Conservation (phyloP, 106 monocot species). For the Dactylorhiza incarnata region DNA sequence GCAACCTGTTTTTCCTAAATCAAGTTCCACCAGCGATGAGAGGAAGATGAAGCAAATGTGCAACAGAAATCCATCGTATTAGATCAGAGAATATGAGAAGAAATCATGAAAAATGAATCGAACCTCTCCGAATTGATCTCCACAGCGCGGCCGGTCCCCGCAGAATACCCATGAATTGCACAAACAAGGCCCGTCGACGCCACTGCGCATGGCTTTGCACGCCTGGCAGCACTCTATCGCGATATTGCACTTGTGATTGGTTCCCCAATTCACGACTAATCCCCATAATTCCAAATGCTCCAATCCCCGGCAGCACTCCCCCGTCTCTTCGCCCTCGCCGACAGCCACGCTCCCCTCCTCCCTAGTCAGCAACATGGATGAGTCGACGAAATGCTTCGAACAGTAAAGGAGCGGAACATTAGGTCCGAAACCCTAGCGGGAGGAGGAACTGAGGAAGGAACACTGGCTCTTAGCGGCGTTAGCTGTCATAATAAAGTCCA, state of each 20-base stretch:
- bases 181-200: constrained; percentile 51
- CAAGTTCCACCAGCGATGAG: too few relatives aligned
- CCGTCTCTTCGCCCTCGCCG: constrained; percentile 11
- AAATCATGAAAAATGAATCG: neutral
- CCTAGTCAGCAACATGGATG: neutral
- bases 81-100: neutral
- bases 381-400: neutral
- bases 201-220: constrained; percentile 72
- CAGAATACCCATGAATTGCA: constrained; percentile 98
- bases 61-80: neutral
- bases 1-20: too few relatives aligned
- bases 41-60: neutral
- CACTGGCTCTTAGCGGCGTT: too few relatives aligned
- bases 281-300: constrained; percentile 87
- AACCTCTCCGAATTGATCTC: constrained; percentile 67
- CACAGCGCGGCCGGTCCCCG: constrained; percentile 59
- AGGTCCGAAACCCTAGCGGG: too few relatives aligned
- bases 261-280: constrained; percentile 70
- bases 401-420: too few relatives aligned
- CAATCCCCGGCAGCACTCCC: constrained; percentile 75
- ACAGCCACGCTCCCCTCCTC: neutral
- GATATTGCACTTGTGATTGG: constrained; percentile 58
- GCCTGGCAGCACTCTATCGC: constrained; percentile 69
- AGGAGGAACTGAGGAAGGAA: too few relatives aligned
- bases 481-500: too few relatives aligned